Evolutionary conservation across 2,329 filamentous ascomycete genomes (phyloP).

Genomic region (Leptographium procerum): DNA sequence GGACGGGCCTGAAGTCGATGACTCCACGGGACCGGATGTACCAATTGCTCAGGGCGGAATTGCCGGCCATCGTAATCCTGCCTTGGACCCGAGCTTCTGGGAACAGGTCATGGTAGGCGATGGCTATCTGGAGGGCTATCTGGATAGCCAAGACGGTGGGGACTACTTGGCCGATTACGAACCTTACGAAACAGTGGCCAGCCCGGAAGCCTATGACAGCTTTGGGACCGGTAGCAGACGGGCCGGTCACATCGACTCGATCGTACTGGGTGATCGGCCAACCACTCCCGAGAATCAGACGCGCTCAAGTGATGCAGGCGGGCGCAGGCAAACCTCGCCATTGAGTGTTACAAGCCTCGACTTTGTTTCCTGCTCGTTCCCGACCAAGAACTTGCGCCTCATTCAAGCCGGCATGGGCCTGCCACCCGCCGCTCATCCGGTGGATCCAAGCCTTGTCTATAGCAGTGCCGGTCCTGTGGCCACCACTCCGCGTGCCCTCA

Average conservation of each 20-base stretch:
- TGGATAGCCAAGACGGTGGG: not conserved
- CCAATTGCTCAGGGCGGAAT: slow-evolving; percentile 69
- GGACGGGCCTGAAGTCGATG: slow-evolving; percentile 60
- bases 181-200: not conserved
- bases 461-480: slow-evolving; percentile 40
- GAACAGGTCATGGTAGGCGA: slow-evolving; percentile 18
- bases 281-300: slow-evolving; percentile 31
- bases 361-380: slow-evolving; percentile 53
- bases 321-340: slow-evolving; percentile 35
- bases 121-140: not conserved
- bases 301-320: slow-evolving; percentile 14
- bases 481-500: slow-evolving; percentile 44
- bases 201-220: not conserved
- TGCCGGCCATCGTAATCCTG: slow-evolving; percentile 46
- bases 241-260: slow-evolving; percentile 36
- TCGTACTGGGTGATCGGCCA: slow-evolving; percentile 32
- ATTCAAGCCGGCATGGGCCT: slow-evolving; percentile 27
- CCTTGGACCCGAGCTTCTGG: slow-evolving; percentile 44
- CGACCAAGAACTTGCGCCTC: slow-evolving; percentile 35
- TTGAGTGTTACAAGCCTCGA: slow-evolving; percentile 49
- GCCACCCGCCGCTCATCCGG: slow-evolving; percentile 44
- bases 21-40: slow-evolving; percentile 48
- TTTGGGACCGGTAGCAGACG: slow-evolving; percentile 30
- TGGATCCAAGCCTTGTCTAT: slow-evolving; percentile 37
- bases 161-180: not conserved